Percentiles rank a stretch among this genome's conserved stretches.
Evolutionary conservation across 2,329 filamentous ascomycete genomes (phyloP).

Genomic region (Gremmenia infestans): DNA sequence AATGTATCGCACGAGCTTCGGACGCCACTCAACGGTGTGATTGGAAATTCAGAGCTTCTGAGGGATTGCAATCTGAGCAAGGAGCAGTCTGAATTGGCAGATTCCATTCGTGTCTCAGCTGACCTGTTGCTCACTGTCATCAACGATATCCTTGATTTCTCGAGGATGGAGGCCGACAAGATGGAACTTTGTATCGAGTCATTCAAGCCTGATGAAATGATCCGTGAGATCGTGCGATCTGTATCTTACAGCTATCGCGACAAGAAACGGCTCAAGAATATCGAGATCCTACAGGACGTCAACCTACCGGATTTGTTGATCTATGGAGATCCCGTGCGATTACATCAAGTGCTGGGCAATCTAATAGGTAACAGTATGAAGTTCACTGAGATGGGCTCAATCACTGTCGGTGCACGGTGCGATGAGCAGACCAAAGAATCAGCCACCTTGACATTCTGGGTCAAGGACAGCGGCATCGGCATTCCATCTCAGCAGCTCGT

Average conservation of each 20-base stretch:
- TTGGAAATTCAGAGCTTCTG: slow-evolving; percentile 81
- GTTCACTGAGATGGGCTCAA: slow-evolving; percentile 81
- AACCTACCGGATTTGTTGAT: slow-evolving; percentile 63
- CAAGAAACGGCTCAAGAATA: slow-evolving; percentile 56
- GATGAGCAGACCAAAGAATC: slow-evolving; percentile 65
- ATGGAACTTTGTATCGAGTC: slow-evolving; percentile 74
- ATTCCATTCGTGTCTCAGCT: slow-evolving; percentile 80
- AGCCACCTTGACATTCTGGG: slow-evolving; percentile 76
- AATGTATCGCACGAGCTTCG: slow-evolving; percentile 78
- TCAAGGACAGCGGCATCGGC: slow-evolving; percentile 86
- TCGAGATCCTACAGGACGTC: slow-evolving; percentile 65
- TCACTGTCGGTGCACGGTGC: slow-evolving; percentile 74
- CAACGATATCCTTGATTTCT: slow-evolving; percentile 94
- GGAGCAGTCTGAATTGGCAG: slow-evolving; percentile 80
- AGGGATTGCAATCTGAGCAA: slow-evolving; percentile 68
- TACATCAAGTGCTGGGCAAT: slow-evolving; percentile 71
- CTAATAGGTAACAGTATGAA: slow-evolving; percentile 91
- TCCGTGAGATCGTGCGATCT: slow-evolving; percentile 61
- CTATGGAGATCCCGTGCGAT: slow-evolving; percentile 60
- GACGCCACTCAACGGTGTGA: slow-evolving; percentile 81
- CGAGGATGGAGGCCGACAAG: slow-evolving; percentile 85
- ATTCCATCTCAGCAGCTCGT: slow-evolving; percentile 77
- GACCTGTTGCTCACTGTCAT: slow-evolving; percentile 88
- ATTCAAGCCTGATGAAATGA: slow-evolving; percentile 62
- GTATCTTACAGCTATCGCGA: slow-evolving; percentile 62